Evolutionary conservation across 1,139 yeast species (phyloP).

Genomic region (Geotrichum histeridarum): DNA sequence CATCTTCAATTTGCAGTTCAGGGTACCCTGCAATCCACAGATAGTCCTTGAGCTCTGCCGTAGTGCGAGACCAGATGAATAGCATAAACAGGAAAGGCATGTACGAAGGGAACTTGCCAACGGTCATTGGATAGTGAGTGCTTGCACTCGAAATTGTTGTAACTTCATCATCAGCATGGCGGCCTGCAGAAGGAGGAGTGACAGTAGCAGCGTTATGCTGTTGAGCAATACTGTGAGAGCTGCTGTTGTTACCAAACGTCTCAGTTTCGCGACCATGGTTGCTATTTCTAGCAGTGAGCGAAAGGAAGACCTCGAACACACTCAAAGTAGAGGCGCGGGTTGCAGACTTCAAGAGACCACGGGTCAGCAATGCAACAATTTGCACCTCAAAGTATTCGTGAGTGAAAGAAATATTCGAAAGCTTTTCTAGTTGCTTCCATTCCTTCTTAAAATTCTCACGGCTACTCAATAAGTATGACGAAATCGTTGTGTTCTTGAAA

Average conservation of each 20-base stretch:
- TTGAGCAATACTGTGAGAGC: slow-evolving; percentile 7
- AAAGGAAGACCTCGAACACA: slow-evolving; percentile 49
- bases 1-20: slow-evolving; percentile 33
- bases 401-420: slow-evolving; percentile 42
- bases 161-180: slow-evolving; percentile 8
- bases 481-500: slow-evolving; percentile 27
- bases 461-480: slow-evolving; percentile 38
- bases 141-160: slow-evolving; percentile 10
- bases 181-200: background rate
- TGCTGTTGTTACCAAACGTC: slow-evolving; percentile 7
- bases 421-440: slow-evolving; percentile 46
- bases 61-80: slow-evolving; percentile 48
- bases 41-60: slow-evolving; percentile 45
- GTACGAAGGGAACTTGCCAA: slow-evolving; percentile 23
- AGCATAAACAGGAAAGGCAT: slow-evolving; percentile 52
- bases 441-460: slow-evolving; percentile 43
- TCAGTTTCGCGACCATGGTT: slow-evolving; percentile 15
- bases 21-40: slow-evolving; percentile 47
- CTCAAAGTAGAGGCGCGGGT: slow-evolving; percentile 54
- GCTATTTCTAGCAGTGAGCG: slow-evolving; percentile 42
- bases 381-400: slow-evolving; percentile 52
- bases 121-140: background rate
- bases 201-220: background rate
- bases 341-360: slow-evolving; percentile 61
- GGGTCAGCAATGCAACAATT: slow-evolving; percentile 49